Base-by-base conservation (phyloP, 2,329 filamentous ascomycete species). In the Colletotrichum orbiculare region DNA sequence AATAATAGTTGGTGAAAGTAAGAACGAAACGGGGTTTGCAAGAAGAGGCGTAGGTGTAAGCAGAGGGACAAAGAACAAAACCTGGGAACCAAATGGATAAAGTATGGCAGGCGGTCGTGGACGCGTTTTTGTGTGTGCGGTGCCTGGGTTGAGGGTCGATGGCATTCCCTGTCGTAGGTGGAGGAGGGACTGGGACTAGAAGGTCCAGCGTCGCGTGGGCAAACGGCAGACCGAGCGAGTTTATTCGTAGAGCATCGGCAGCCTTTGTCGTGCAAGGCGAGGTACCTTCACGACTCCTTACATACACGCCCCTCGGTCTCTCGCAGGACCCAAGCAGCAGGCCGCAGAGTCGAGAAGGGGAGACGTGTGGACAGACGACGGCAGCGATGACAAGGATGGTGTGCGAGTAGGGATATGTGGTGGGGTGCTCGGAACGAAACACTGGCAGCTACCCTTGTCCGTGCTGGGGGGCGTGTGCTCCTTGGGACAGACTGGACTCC, bases 361-460 rank as follows among this genome's bases (percentile, higher is more conserved):
- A 60, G 41, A 48, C 43, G 57, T 46, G 62, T 64, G 62, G 57
- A 61, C 37, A 57, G 55, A 39, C 47, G 54, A 46, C 25, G 54
- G 45, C 49, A 43, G 25, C 54, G 55, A 45, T 35, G 54, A 50
- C 64, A 64, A 64, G 64, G 64, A 54, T 66, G 48, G 38, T 42
- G 54, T 25, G 25, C 25, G 25, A 25, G 25, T 8, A 48, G 59
- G 54, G 60, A 64, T 55, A 60, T 48, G 60, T 42, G 64, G 43
- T 64, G 64, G 64, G 45, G 60, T 63, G 54, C 61, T 66, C 60
- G 60, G 64, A 64, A 64, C 64, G 60, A 66, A 66, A 66, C 64
- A 60, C 54, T 64, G 64, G 64, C 64, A 66, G 64, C 60, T 66
- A 66, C 64, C 64, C 64, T 64, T 66, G 60, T 64, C 64, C 54